Base-by-base conservation (phyloP, 176 grass and related monocot genomes). In the Luzula sylvatica region DNA sequence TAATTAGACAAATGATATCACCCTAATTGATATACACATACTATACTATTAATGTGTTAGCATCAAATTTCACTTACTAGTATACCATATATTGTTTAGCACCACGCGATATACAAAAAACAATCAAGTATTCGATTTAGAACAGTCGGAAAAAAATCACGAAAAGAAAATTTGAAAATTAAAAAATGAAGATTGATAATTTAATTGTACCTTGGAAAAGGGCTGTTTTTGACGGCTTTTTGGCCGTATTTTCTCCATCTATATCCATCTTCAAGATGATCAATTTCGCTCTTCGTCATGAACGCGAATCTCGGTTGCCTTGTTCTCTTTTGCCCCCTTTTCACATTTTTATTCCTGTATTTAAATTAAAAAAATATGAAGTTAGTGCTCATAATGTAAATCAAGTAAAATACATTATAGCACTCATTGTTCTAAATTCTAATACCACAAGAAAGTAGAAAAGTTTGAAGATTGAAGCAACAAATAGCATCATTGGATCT, bases 231-330 rank as follows among this genome's bases (percentile, higher is more conserved):
- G 49, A 94, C 82, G 9, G 87, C 82, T 39, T 94, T 94, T 66
- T 94, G 82, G 1, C 87, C 87, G 41, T 94, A 94, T 66, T 94
- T 94, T 50, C 87, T 80, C 87, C 87, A 94, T 53, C 87, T 78
- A 51, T 94, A 94, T 41, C 87, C 87, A 56, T 94, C 87, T 52
- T 94, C 87, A 0, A 94, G 82, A 60, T 94, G 70, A 53, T 94
- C 87, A 2, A 94, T 76, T 41, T 87, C 87, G 48, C 78, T 94
- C 71, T 87, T 87, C 20, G 87, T 94, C 82, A 81, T 72, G 82
- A 94, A 94, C 18, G 87, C 87, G 32, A 94, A 94, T 42, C 87
- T 74, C 18, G 82, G 73, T 55, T 82, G 79, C 55, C 77, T 49
- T 46, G 44, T 69, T 42, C 87, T 54, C 61, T 94, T 87, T 59